Conservation (phyloP, 306 rosid species). For the Lotus japonicus region DNA sequence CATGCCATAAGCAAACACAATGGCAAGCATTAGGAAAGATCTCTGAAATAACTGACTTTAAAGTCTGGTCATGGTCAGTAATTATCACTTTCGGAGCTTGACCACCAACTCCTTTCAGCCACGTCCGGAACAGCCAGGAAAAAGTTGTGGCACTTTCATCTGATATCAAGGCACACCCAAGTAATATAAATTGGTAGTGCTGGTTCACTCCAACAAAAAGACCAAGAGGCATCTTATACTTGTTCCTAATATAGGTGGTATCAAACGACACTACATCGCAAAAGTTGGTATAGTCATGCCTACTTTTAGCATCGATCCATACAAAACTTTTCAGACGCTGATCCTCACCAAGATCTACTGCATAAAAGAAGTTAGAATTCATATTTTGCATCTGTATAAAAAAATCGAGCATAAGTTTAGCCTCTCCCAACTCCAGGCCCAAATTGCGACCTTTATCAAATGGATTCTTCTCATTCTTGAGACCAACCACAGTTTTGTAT, state of each 20-base stretch:
- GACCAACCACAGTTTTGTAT: slow-evolving; percentile 87
- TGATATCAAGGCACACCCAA: slow-evolving; percentile 91
- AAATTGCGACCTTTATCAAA: slow-evolving; percentile 81
- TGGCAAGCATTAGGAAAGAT: slow-evolving; percentile 64
- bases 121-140: slow-evolving; percentile 71
- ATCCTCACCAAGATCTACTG: slow-evolving; percentile 85
- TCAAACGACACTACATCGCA: slow-evolving; percentile 86
- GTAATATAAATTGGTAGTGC: slow-evolving; percentile 84
- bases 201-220: slow-evolving; percentile 95
- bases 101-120: slow-evolving; percentile 93
- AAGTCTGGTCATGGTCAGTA: slow-evolving; percentile 71
- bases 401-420: slow-evolving; percentile 65
- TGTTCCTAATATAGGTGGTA: slow-evolving; percentile 75
- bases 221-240: slow-evolving; percentile 91
- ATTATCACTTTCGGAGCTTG: slow-evolving; percentile 81
- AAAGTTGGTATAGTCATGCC: slow-evolving; percentile 80
- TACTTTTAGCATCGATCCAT: slow-evolving; percentile 95
- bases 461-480: slow-evolving; percentile 76
- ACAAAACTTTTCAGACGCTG: slow-evolving; percentile 73
- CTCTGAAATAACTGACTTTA: slow-evolving; percentile 66
- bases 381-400: slow-evolving; percentile 71
- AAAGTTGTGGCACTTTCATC: slow-evolving; percentile 70
- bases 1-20: slow-evolving; percentile 75
- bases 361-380: slow-evolving; percentile 85
- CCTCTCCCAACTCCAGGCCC: slow-evolving; percentile 78